Conservation (phyloP, 2,329 filamentous ascomycete species). For the Aurifilum marmelostoma region DNA sequence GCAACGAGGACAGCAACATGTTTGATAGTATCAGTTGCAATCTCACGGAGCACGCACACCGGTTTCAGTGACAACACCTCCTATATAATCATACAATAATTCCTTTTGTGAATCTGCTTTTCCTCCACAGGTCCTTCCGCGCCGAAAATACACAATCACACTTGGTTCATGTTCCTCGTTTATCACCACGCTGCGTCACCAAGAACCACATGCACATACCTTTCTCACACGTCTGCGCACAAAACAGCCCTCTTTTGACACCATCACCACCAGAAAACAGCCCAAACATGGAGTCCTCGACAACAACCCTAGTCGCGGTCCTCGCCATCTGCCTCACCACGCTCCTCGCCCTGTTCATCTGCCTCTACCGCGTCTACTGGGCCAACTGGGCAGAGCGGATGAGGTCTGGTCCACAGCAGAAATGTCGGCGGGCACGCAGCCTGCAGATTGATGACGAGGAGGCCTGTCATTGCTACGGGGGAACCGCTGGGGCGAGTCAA, state of each 20-base stretch:
- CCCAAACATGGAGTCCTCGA: slow-evolving; percentile 1
- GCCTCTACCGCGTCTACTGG: slow-evolving; percentile 15
- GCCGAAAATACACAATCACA: too few species aligned
- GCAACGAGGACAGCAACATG: neutral
- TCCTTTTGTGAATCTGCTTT: too few species aligned
- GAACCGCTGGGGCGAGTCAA: neutral
- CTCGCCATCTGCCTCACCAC: slow-evolving; percentile 6
- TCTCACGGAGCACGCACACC: neutral
- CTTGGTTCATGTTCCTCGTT: neutral
- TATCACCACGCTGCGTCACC: neutral
- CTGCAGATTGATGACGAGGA: neutral
- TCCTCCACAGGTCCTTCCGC: too few species aligned
- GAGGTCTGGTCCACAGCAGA: neutral
- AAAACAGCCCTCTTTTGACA: too few species aligned
- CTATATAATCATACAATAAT: neutral
- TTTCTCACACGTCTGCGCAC: too few species aligned
- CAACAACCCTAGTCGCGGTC: slow-evolving; percentile 5
- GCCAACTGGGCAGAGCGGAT: slow-evolving; percentile 1
- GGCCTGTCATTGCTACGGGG: neutral
- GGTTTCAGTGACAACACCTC: neutral
- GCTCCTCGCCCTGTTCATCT: slow-evolving; percentile 4
- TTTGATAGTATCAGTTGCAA: neutral
- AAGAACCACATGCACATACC: too few species aligned
- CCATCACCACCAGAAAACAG: too few species aligned
- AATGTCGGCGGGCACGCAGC: neutral